Evolutionary conservation across 768 basidiomycete species (phyloP).

Genomic region (Hericium coralloides): DNA sequence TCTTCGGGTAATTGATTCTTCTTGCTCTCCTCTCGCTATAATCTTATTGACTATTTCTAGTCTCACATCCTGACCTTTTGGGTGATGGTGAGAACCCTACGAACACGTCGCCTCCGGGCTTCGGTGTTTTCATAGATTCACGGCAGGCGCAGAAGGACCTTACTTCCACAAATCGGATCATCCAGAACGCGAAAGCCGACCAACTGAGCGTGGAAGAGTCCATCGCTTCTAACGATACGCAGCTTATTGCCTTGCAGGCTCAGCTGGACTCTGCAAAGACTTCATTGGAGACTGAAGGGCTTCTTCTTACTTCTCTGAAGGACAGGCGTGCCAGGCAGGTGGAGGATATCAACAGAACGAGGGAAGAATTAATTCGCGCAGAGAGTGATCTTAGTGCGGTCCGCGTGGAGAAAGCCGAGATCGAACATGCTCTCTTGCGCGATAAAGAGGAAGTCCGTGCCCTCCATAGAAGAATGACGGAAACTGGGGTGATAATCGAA

Average conservation of each 20-base stretch:
- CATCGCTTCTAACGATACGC: constrained; percentile 57
- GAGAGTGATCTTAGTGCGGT: constrained; percentile 90
- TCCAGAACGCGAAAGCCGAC: constrained; percentile 58
- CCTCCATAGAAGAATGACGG: constrained; percentile 76
- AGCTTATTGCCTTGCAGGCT: constrained; percentile 73
- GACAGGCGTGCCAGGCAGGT: constrained; percentile 62
- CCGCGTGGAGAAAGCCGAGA: constrained; percentile 82
- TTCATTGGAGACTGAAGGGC: constrained; percentile 79
- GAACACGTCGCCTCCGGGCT: constrained; percentile 40
- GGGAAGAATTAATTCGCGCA: constrained; percentile 74
- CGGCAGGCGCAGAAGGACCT: constrained; percentile 85
- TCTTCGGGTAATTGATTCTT: constrained; percentile 8
- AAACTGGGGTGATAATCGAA: constrained; percentile 66
- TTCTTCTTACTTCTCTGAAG: constrained; percentile 53
- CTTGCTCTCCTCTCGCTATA: constrained; percentile 16
- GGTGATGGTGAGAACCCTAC: constrained; percentile 62
- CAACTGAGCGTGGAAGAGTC: constrained; percentile 56
- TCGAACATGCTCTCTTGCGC: constrained; percentile 76
- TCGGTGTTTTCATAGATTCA: constrained; percentile 77
- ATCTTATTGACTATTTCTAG: not conserved
- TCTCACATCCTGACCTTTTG: constrained; percentile 43
- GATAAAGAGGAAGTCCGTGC: constrained; percentile 94
- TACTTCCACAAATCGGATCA: constrained; percentile 64
- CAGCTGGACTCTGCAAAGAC: constrained; percentile 79
- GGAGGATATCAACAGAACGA: constrained; percentile 59